Base-by-base conservation (phyloP, 768 basidiomycete genomes). In the Mrakia blollopis region DNA sequence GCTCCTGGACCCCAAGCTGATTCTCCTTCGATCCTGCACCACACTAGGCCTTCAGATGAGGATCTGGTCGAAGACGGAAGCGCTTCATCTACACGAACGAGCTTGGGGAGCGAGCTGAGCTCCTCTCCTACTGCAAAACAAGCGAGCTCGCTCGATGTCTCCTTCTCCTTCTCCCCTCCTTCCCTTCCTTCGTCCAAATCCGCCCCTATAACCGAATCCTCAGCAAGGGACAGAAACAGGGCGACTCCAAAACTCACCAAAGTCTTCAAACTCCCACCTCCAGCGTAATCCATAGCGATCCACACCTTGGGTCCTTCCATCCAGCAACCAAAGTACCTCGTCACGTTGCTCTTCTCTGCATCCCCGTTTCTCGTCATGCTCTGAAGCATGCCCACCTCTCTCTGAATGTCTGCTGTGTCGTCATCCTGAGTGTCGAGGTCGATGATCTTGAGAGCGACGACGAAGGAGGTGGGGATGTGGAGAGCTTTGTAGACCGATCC, bases 201-300 rank as follows among this genome's bases (percentile, higher is more conserved):
- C 16, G 60, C 60, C 60, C 37, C 28, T 32, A 13, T 14, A 63
- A 35, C 30, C 57, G 18, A 61, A 8, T 23, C 57, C 37, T n/a
- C 72, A 62, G 21, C 52, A 1, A 16, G 7, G 35, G 7, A 61
- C 21, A 3, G 3, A 10, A 23, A 76, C 39, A 68, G 18, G 37
- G 44, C 18, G 80, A 84, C 9, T 21, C 7, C n/a, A n/a, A 2
- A 3, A 68, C 65, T 79, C 72, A 86, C 86, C 80, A 99, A 87
- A 3, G 93, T 92, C 65, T 92, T 87, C 9, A 98, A 92, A 82
- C 93, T 95, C 10, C 97, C 97, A 8, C 96, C 96, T 79, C 94
- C 90, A 11, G 97, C 97, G 80, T 90, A 90, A 83, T 99, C 97
- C 97, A 99, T 99, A 52, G 91, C 93, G 80, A 99, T 98, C 95